Evolutionary conservation across 495 filamentous ascomycete genomes (phyloP).

Genomic region (Penicillium longicatenatum): DNA sequence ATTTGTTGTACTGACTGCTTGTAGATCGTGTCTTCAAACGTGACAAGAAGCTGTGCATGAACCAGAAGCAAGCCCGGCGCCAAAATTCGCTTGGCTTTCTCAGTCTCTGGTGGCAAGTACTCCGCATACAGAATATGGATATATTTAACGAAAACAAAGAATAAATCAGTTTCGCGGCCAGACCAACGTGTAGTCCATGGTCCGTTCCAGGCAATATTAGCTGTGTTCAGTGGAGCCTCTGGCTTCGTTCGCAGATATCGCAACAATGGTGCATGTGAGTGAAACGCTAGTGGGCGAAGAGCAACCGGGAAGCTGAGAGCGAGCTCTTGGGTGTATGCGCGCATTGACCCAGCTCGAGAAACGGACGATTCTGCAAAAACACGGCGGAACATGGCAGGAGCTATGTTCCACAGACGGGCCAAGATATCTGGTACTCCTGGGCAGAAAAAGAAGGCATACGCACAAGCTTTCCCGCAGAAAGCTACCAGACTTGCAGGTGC

Average conservation of each 20-base stretch:
- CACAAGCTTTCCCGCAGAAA: conserved; percentile 91
- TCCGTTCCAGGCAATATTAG: conserved; percentile 80
- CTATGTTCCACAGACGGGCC: conserved; percentile 78
- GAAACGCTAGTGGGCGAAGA: conserved; percentile 71
- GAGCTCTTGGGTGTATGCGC: conserved; percentile 54
- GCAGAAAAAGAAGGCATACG: conserved; percentile 96
- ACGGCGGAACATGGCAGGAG: conserved; percentile 64
- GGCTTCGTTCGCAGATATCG: conserved; percentile 68
- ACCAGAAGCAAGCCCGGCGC: conserved; percentile 82
- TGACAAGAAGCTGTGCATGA: conserved; percentile 79
- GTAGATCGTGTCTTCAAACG: conserved; percentile 85
- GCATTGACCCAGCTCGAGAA: conserved; percentile 38
- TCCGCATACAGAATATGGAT: conserved; percentile 82
- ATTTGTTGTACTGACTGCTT: conserved; percentile 57
- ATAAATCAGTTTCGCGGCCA: conserved; percentile 87
- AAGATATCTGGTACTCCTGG: conserved; percentile 86
- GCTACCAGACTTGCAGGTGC: conserved; percentile 90
- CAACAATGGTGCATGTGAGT: conserved; percentile 61
- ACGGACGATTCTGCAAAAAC: conserved; percentile 67
- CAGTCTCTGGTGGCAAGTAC: conserved; percentile 68
- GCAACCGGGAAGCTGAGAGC: conserved; percentile 70
- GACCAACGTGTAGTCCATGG: conserved; percentile 86
- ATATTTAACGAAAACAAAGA: conserved; percentile 93
- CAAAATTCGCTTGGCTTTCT: conserved; percentile 62
- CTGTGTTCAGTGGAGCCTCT: conserved; percentile 66